phyloP scores from a whole-genome alignment of 2,329 filamentous ascomycete species.

The Salinomyces thailandicus region DNA sequence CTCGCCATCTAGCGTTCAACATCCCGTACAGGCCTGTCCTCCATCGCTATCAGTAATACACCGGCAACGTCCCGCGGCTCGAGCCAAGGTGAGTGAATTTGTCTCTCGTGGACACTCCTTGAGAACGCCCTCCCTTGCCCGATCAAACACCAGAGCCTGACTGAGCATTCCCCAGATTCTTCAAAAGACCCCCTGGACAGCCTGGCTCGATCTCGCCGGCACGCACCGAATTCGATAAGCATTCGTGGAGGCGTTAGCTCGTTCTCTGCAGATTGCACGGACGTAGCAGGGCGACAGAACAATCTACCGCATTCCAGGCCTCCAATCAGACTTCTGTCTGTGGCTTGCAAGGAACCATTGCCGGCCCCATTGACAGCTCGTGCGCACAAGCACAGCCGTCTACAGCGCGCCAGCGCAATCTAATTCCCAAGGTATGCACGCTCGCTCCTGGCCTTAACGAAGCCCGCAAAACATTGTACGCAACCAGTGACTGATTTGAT shows the following conservation, averaged over 20 bases:
- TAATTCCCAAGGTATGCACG: constrained; percentile 40
- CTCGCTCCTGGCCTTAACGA: constrained; percentile 13
- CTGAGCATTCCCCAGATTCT: constrained; percentile 35
- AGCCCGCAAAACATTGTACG: constrained; percentile 13
- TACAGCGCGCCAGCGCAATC: constrained; percentile 33
- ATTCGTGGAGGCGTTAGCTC: constrained; percentile 44
- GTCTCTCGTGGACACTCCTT: constrained; percentile 6
- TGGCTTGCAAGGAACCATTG: constrained; percentile 29
- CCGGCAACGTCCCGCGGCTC: too few relatives aligned
- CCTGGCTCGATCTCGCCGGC: constrained; percentile 19
- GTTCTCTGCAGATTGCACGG: constrained; percentile 37
- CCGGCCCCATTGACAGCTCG: constrained; percentile 15
- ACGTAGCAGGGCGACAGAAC: constrained; percentile 20
- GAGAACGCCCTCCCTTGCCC: constrained; percentile 25
- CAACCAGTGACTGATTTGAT: constrained; percentile 18
- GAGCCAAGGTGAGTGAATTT: constrained; percentile 4
- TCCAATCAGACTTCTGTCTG: constrained; percentile 32
- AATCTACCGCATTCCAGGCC: constrained; percentile 27
- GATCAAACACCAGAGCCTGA: constrained; percentile 22
- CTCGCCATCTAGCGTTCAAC: constrained; percentile 7
- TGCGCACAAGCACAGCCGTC: constrained; percentile 15
- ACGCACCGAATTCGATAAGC: constrained; percentile 18
- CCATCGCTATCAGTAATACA: too few relatives aligned
- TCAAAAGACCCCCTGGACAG: constrained; percentile 28
- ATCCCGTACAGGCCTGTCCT: too few relatives aligned